Conservation (phyloP, 2,329 filamentous ascomycete species). For the Septoria linicola region DNA sequence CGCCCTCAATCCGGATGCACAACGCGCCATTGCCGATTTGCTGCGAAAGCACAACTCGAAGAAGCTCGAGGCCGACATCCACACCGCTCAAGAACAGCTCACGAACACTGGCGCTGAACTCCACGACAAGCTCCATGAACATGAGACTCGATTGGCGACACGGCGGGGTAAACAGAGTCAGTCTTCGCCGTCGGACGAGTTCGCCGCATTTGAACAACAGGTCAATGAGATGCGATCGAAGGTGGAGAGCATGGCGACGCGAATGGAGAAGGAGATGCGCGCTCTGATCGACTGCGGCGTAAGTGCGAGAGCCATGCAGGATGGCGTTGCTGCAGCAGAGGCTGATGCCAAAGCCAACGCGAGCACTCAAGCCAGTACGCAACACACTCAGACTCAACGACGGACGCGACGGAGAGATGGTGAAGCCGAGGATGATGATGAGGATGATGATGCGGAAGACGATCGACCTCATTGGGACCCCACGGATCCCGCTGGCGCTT, state of each 20-base stretch:
- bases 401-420: conserved; percentile 29
- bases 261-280: conserved; percentile 59
- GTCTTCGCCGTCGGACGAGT: conserved; percentile 37
- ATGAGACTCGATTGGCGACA: conserved; percentile 33
- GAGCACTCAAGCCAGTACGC: conserved; percentile 40
- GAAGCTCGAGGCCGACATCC: conserved; percentile 51
- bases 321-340: conserved; percentile 46
- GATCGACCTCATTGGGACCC: conserved; percentile 42
- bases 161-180: conserved; percentile 34
- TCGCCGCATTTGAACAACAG: conserved; percentile 41
- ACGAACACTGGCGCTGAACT: conserved; percentile 52
- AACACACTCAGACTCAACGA: conserved; percentile 32
- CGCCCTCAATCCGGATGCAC: conserved; percentile 50
- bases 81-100: conserved; percentile 49
- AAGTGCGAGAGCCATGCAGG: conserved; percentile 46
- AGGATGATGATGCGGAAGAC: conserved; percentile 40
- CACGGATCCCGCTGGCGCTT: conserved; percentile 41
- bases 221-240: conserved; percentile 44
- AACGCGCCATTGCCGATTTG: conserved; percentile 49
- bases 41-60: conserved; percentile 43
- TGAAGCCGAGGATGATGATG: conserved; percentile 21
- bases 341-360: conserved; percentile 38
- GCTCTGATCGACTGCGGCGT: conserved; percentile 57
- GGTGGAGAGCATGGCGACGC: conserved; percentile 53
- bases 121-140: conserved; percentile 54